Percentiles rank a stretch among this genome's conserved stretches.
Conservation (phyloP, 2,329 filamentous ascomycete species). For the Gaeumannomyces sp. region DNA sequence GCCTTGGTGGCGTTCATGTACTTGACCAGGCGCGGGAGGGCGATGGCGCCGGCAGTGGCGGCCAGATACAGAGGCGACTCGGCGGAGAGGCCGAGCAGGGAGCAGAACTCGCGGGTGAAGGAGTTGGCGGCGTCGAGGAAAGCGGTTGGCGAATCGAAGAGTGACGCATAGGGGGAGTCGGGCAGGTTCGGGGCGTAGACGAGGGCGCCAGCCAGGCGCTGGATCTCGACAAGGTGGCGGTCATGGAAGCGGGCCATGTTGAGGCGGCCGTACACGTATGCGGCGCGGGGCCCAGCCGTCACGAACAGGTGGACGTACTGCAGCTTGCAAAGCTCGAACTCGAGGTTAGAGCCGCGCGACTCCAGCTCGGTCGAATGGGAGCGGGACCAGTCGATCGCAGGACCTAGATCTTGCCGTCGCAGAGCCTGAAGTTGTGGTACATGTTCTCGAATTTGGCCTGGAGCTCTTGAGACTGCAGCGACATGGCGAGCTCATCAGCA, state of each 20-base stretch:
- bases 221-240: conserved; percentile 72
- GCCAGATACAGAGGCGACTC: conserved; percentile 92
- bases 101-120: conserved; percentile 94
- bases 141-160: conserved; percentile 58
- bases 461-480: conserved; percentile 60
- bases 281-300: conserved; percentile 28
- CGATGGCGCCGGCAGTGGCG: conserved; percentile 85
- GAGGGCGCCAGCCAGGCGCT: conserved; percentile 75
- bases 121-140: conserved; percentile 82
- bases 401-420: conserved; percentile 65
- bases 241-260: conserved; percentile 70
- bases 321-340: conserved; percentile 87
- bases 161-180: conserved; percentile 69
- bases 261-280: conserved; percentile 67
- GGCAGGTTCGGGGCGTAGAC: conserved; percentile 69
- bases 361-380: conserved; percentile 66
- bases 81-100: conserved; percentile 78
- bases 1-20: conserved; percentile 81
- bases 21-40: conserved; percentile 82
- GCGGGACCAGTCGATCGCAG: conserved; percentile 83
- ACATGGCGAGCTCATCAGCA: conserved; percentile 25
- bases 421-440: conserved; percentile 79
- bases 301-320: conserved; percentile 83
- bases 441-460: conserved; percentile 79
- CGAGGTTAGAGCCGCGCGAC: conserved; percentile 79